Conservation (phyloP, 495 filamentous ascomycete species). For the Penicilliopsis zonata region DNA sequence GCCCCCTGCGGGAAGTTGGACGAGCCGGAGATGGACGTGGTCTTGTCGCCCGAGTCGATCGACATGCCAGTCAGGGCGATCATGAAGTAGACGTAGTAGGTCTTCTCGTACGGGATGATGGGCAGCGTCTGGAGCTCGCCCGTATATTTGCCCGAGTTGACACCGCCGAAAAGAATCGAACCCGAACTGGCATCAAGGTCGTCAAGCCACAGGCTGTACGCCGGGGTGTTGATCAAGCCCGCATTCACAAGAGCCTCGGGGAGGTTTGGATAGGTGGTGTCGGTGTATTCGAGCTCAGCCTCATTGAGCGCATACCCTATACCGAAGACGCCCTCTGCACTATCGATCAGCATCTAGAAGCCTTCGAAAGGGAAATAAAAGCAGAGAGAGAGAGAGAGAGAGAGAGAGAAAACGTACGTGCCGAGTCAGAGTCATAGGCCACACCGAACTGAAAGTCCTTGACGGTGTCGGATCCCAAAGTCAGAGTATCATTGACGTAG, state of each 20-base stretch:
- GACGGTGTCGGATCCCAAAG: constrained; percentile 46
- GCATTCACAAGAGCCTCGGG: constrained; percentile 58
- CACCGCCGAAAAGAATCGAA: constrained; percentile 74
- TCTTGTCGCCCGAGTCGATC: constrained; percentile 24
- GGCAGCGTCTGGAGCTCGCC: constrained; percentile 61
- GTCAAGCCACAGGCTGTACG: constrained; percentile 82
- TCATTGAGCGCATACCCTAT: constrained; percentile 70
- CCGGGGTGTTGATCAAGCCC: constrained; percentile 56
- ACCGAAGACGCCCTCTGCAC: constrained; percentile 62
- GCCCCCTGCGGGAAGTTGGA: constrained; percentile 48
- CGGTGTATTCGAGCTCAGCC: constrained; percentile 37
- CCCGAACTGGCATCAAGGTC: constrained; percentile 61
- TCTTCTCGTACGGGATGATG: constrained; percentile 36
- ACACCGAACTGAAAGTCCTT: constrained; percentile 60
- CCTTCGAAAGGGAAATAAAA: no score
- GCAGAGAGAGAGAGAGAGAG: not conserved
- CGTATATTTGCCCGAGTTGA: constrained; percentile 64
- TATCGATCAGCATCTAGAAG: no score
- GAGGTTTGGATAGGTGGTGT: constrained; percentile 43
- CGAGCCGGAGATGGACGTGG: constrained; percentile 27
- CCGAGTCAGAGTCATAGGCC: constrained; percentile 49
- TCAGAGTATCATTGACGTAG: constrained; percentile 65
- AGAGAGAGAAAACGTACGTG: not conserved
- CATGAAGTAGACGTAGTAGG: constrained; percentile 50
- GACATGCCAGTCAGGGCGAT: constrained; percentile 57